Evolutionary conservation across 495 filamentous ascomycete species (phyloP).

Genomic region (Parathielavia hyrcaniae): DNA sequence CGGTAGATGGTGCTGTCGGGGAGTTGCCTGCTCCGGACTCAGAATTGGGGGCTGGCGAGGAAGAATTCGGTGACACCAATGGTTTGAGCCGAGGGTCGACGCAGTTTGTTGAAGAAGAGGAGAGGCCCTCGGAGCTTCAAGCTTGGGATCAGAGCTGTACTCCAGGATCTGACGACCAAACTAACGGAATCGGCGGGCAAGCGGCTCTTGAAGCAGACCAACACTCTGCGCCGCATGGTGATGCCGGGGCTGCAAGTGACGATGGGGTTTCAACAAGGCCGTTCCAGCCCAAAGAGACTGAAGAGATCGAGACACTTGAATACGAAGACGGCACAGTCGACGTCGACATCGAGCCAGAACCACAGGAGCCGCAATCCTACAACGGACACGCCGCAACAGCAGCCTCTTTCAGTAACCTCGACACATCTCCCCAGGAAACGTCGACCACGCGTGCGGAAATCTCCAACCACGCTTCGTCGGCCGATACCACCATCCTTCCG

Average conservation of each 20-base stretch:
- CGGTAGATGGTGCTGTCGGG: not conserved
- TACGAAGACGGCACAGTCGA: not conserved
- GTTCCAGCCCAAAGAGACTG: not conserved
- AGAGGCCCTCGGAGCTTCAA: not conserved
- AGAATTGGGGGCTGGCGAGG: not conserved
- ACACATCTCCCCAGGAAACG: not conserved
- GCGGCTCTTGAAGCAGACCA: not conserved
- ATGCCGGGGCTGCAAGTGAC: not conserved
- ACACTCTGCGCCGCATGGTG: not conserved
- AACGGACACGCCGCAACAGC: conserved; percentile 3
- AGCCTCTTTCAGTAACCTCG: conserved; percentile 3
- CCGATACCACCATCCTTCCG: not conserved
- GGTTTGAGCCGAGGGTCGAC: not conserved
- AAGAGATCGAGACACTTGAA: not conserved
- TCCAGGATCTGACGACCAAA: not conserved
- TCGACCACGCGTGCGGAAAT: not conserved
- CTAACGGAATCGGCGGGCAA: not conserved
- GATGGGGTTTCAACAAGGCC: not conserved
- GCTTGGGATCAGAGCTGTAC: not conserved
- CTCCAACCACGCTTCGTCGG: not conserved
- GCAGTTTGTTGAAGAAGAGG: not conserved
- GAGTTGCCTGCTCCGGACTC: not conserved
- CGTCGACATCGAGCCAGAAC: not conserved
- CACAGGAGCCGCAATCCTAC: not conserved
- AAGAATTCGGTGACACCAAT: not conserved